A percentile compares a stretch with the other conserved stretches of the same genome.
Evolutionary conservation across 2,329 filamentous ascomycete species (phyloP).

Genomic region (Aspergillus nomiae): DNA sequence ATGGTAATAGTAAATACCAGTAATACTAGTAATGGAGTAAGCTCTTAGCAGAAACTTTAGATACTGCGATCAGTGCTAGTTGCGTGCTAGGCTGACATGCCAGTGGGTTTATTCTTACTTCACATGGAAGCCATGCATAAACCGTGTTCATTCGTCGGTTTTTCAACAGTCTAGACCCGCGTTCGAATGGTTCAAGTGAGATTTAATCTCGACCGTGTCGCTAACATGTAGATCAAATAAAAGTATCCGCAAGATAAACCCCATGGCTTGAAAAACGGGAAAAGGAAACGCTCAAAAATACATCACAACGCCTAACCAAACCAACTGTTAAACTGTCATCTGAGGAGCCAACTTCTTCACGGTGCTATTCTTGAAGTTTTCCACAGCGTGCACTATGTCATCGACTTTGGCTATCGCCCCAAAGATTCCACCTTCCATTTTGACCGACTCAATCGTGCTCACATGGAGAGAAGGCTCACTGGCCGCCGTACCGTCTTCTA

Average conservation of each 20-base stretch:
- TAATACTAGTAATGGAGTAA: no score
- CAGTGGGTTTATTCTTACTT: background rate
- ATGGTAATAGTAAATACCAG: no score
- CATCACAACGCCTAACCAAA: background rate
- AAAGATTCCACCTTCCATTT: conserved; percentile 52
- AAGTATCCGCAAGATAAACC: conserved; percentile 4
- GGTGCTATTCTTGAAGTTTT: conserved; percentile 44
- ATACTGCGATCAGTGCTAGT: background rate
- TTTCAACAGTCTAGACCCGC: background rate
- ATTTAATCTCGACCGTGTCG: background rate
- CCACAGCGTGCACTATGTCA: conserved; percentile 44
- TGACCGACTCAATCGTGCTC: conserved; percentile 46
- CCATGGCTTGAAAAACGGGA: background rate
- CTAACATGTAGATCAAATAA: background rate
- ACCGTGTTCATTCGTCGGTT: background rate
- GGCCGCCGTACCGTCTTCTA: conserved; percentile 53
- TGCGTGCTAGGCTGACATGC: background rate
- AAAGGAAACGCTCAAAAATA: conserved; percentile 8
- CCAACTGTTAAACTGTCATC: conserved; percentile 29
- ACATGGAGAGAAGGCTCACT: conserved; percentile 44
- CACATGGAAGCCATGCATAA: background rate
- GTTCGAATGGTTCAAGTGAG: background rate
- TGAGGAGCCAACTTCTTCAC: conserved; percentile 48
- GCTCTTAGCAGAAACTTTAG: no score
- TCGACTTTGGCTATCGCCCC: conserved; percentile 42